Evolutionary conservation across 257 asterid genomes (phyloP), one percentile per base, ranked within the genome.

Genomic region (Nicotiana benthamiana): DNA sequence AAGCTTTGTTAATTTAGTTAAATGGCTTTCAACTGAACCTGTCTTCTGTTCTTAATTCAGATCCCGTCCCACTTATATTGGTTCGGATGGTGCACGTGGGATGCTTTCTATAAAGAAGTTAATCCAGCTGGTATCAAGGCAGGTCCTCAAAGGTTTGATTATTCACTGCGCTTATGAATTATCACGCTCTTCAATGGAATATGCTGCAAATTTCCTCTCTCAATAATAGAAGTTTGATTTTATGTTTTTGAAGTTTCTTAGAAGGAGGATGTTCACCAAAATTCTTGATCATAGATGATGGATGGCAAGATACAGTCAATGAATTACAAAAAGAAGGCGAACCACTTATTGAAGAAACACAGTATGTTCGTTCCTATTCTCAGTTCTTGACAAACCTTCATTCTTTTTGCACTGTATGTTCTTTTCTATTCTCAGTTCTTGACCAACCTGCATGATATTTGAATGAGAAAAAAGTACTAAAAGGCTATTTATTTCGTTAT

Each of bases 81-180:
- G 89, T 91, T 91, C 77, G 97, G 97, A 40, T 90, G 97, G 97
- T 92, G 97, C 82, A 90, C 97, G 1, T 90, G 97, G 97, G 97
- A 92, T 85, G 94, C 94, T 27, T 92, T 92, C 84, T 90, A 90
- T 84, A 83, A 82, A 27, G 90, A 87, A 0, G 96, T 90, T 26
- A 89, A 77, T 75, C 92, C 90, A 36, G 85, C 52, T 5, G 93
- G 93, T 8, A 90, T 91, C 28, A 84, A 80, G 82, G 88, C 82
- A 8, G 93, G 93, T 9, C 88, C 90, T 34, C 76, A 89, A 78
- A 86, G 91, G 56, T 53, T 70, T n/a, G 27, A 12, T 18, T 28
- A 6, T 34, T 51, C 56, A 3, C 3, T 5, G n/a, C 28, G 57
- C 77, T 51, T 51, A 51, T 51, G 56, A 51, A 51, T 3, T 12